Conservation (phyloP, 2,329 filamentous ascomycete species). For the Akanthomyces lecanii region DNA sequence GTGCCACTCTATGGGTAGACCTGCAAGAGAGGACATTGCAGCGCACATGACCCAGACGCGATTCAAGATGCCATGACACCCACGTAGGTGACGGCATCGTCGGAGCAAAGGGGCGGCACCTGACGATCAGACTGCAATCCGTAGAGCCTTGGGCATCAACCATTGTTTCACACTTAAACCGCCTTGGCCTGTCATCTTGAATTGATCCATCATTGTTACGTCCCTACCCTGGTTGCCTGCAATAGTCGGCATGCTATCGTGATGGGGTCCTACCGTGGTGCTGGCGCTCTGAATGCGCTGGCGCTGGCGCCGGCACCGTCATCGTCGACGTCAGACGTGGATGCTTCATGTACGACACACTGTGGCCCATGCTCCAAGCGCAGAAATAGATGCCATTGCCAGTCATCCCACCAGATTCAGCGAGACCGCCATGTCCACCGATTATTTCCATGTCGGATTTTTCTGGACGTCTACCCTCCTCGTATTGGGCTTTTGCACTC, state of each 20-base stretch:
- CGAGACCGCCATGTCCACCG: too few species aligned
- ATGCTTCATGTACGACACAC: neutral
- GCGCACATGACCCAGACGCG: slow-evolving; percentile 2
- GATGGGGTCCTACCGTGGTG: neutral
- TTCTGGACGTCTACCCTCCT: too few species aligned
- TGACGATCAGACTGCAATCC: neutral
- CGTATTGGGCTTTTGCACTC: too few species aligned
- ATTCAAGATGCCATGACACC: neutral
- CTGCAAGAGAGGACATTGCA: too few species aligned
- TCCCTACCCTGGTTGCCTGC: neutral
- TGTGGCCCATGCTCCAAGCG: neutral
- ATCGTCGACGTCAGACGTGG: slow-evolving; percentile 5
- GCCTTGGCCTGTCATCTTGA: neutral
- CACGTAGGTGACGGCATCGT: neutral
- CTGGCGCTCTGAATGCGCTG: neutral
- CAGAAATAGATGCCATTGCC: neutral
- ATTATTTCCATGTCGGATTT: too few species aligned
- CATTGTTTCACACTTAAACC: neutral
- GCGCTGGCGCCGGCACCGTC: neutral
- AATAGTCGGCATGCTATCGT: neutral
- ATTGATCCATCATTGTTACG: neutral
- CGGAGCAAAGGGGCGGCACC: neutral
- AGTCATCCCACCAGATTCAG: neutral
- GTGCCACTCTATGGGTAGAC: neutral
- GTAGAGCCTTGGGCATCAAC: neutral